phyloP scores from a whole-genome alignment of 306 rosid species.

The Clitoria ternatea region DNA sequence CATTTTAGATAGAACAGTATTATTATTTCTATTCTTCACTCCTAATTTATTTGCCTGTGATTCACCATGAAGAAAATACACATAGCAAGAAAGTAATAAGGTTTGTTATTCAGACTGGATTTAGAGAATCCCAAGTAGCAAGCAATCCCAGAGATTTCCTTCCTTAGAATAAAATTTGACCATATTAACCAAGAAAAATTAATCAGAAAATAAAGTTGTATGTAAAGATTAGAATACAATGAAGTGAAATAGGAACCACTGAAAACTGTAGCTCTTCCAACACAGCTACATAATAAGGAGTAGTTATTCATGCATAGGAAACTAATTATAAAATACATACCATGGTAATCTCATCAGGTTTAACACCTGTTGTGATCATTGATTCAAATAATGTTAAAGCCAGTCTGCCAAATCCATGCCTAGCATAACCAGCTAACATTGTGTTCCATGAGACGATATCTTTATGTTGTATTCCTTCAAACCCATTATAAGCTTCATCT shows the following conservation, averaged over 20 bases:
- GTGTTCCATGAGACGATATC: conserved; percentile 81
- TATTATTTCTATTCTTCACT: not conserved
- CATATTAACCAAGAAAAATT: not conserved
- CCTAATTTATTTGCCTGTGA: not conserved
- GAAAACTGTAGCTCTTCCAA: conserved; percentile 4
- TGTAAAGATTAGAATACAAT: not conserved
- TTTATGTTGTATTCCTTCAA: conserved; percentile 59
- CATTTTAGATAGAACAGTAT: not conserved
- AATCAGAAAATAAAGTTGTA: conserved; percentile 6
- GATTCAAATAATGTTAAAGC: conserved; percentile 61
- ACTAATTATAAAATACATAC: conserved; percentile 30
- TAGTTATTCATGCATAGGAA: not conserved
- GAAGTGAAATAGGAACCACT: not conserved
- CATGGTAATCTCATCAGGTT: conserved; percentile 71
- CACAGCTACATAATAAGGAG: not conserved
- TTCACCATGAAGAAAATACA: not conserved
- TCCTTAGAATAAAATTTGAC: not conserved
- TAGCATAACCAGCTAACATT: conserved; percentile 66
- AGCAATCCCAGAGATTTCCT: not conserved
- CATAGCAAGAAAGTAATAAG: not conserved
- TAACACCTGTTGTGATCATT: conserved; percentile 49
- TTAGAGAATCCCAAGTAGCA: not conserved
- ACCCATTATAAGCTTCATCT: conserved; percentile 62
- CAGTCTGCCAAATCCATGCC: conserved; percentile 77
- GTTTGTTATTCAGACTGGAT: not conserved